Conservation (phyloP, 371 early-diverging fungal species). For the Cokeromyces recurvatus region DNA sequence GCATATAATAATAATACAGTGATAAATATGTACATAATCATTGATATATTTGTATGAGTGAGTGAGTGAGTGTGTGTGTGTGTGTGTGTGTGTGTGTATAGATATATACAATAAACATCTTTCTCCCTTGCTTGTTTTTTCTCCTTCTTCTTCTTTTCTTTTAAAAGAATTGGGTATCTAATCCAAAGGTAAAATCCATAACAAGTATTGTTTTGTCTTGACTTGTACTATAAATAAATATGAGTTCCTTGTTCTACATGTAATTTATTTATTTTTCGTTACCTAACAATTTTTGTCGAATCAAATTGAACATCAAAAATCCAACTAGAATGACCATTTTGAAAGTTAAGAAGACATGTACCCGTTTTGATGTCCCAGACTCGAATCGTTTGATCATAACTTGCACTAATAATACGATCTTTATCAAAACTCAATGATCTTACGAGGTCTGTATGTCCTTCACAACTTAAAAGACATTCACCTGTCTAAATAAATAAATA, state of each 20-base stretch:
- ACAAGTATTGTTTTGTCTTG: conserved; percentile 77
- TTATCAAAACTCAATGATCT: conserved; percentile 78
- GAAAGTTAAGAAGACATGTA: conserved; percentile 38
- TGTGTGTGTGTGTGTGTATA: too few species aligned
- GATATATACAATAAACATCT: too few species aligned
- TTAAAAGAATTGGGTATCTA: conserved; percentile 39
- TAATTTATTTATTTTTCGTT: conserved; percentile 8
- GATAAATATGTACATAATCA: too few species aligned
- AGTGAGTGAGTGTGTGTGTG: too few species aligned
- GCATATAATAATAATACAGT: too few species aligned
- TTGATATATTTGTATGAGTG: too few species aligned
- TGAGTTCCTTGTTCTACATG: conserved; percentile 17
- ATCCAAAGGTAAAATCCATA: conserved; percentile 73
- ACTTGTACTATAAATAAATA: conserved; percentile 56
- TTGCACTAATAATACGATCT: conserved; percentile 44
- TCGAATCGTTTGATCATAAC: conserved; percentile 93
- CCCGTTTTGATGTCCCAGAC: conserved; percentile 77
- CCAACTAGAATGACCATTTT: conserved; percentile 76
- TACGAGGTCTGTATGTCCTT: conserved; percentile 38
- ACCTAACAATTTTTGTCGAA: conserved; percentile 67
- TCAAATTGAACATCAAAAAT: conserved; percentile 90
- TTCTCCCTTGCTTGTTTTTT: too few species aligned
- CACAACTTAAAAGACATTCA: not conserved
- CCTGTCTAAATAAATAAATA: too few species aligned
- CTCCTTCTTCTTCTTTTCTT: too few species aligned